Percentiles rank a stretch among this genome's conserved stretches.
phyloP scores from a whole-genome alignment of 495 filamentous ascomycete species.

The Xylaria bambusicola region DNA sequence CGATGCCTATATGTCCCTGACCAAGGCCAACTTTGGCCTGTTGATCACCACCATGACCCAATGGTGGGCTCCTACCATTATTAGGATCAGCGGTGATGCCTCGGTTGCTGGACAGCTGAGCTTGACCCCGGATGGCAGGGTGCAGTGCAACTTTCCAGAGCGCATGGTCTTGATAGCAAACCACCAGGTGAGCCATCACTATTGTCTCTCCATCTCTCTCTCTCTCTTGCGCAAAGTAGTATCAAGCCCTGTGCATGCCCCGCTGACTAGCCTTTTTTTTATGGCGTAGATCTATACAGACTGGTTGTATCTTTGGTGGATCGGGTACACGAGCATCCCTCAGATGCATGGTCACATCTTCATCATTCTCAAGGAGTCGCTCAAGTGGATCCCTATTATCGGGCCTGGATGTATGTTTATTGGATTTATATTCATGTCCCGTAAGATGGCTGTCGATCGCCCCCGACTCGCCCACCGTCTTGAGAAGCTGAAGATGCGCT shows the following conservation, averaged over 20 bases:
- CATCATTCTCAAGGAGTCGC: constrained; percentile 81
- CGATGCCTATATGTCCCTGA: constrained; percentile 76
- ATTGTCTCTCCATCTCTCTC: background rate
- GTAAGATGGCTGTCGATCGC: constrained; percentile 80
- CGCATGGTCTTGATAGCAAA: constrained; percentile 80
- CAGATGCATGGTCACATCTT: constrained; percentile 79
- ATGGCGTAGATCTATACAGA: constrained; percentile 79
- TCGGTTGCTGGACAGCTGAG: constrained; percentile 69
- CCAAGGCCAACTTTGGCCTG: constrained; percentile 75
- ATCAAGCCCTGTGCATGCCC: background rate
- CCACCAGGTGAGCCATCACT: constrained; percentile 60
- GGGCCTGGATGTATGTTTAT: constrained; percentile 81
- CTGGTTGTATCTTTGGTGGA: constrained; percentile 90
- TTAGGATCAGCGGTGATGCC: constrained; percentile 75
- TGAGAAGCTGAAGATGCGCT: constrained; percentile 61
- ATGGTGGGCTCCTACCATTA: constrained; percentile 76
- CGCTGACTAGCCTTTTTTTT: constrained; percentile 19
- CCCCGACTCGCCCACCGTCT: constrained; percentile 68
- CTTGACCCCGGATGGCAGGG: constrained; percentile 62
- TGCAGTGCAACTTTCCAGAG: constrained; percentile 75
- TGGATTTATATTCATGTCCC: constrained; percentile 80
- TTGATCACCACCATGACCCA: constrained; percentile 74
- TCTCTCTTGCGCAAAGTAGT: no score
- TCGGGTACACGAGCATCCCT: constrained; percentile 67
- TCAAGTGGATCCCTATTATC: constrained; percentile 74